phyloP scores from a whole-genome alignment of 192 early-diverging fungal species.

The Backusella tuberculispora region DNA sequence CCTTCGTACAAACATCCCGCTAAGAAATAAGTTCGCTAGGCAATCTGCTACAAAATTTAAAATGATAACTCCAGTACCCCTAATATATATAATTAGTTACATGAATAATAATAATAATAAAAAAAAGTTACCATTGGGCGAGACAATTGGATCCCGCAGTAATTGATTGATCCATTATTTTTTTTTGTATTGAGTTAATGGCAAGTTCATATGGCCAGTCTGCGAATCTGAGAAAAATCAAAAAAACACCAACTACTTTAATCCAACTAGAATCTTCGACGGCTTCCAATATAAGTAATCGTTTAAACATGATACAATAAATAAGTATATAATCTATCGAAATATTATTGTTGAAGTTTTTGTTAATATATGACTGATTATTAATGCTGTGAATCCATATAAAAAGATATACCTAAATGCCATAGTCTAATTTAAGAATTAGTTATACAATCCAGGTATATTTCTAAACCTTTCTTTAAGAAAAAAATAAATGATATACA shows the following conservation, averaged over 20 bases:
- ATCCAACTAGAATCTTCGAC: constrained; percentile 28
- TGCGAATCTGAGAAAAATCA: constrained; percentile 39
- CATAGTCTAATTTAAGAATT: neutral
- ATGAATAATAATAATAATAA: neutral
- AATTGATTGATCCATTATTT: constrained; percentile 13
- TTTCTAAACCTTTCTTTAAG: neutral
- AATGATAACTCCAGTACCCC: constrained; percentile 38
- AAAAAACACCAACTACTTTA: constrained; percentile 28
- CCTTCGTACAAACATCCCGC: constrained; percentile 41
- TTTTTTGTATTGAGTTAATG: constrained; percentile 11
- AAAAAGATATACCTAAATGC: neutral
- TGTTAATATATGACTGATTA: neutral
- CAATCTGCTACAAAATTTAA: constrained; percentile 41
- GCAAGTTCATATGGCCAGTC: constrained; percentile 46
- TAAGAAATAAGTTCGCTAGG: constrained; percentile 38
- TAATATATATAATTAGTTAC: constrained; percentile 11
- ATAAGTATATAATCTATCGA: constrained; percentile 33
- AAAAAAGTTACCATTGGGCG: constrained; percentile 30
- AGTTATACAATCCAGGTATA: neutral
- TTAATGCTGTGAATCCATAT: neutral
- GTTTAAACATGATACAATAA: constrained; percentile 37
- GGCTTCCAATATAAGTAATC: constrained; percentile 37
- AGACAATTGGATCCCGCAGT: constrained; percentile 24
- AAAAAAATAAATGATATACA: constrained; percentile 20
- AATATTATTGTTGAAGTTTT: neutral